Conservation (phyloP, 805 yeast species). For the Yarrowia alimentaria region DNA sequence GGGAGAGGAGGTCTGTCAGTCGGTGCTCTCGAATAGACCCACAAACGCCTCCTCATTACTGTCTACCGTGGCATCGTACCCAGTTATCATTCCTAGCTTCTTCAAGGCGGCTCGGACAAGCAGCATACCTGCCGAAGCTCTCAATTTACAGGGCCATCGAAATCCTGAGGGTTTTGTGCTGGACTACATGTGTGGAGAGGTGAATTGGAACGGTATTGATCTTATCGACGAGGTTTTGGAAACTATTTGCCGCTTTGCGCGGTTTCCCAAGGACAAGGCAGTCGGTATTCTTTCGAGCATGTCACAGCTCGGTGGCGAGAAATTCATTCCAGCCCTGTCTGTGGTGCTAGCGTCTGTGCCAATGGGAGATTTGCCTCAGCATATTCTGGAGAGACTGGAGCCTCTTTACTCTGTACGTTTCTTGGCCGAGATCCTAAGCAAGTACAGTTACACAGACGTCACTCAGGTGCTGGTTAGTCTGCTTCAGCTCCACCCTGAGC, state of each 20-base stretch:
- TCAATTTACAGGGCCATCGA: slow-evolving; percentile 1
- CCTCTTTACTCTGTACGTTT: slow-evolving; percentile 4
- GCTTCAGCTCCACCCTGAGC: slow-evolving; percentile 6
- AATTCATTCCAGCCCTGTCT: slow-evolving; percentile 25
- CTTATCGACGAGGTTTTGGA: slow-evolving; percentile 10
- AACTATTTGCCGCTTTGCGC: neutral
- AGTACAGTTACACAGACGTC: slow-evolving; percentile 24
- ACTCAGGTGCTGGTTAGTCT: slow-evolving; percentile 10
- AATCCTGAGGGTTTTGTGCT: slow-evolving; percentile 7
- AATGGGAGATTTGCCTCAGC: slow-evolving; percentile 5
- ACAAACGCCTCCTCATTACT: neutral
- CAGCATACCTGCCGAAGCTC: neutral
- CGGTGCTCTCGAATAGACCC: slow-evolving; percentile 2
- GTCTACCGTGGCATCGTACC: neutral
- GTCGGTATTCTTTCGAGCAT: neutral
- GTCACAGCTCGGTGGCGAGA: slow-evolving; percentile 25
- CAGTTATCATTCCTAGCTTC: slow-evolving; percentile 3
- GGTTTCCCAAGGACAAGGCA: slow-evolving; percentile 5
- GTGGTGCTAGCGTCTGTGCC: slow-evolving; percentile 15
- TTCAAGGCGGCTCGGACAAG: slow-evolving; percentile 7
- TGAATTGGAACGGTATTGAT: slow-evolving; percentile 19
- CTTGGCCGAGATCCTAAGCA: slow-evolving; percentile 2
- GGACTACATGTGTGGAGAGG: slow-evolving; percentile 2
- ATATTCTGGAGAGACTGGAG: slow-evolving; percentile 3
- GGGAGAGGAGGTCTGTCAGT: slow-evolving; percentile 13